Conservation (phyloP, 345 rosid species). For the Syzygium aqueum region DNA sequence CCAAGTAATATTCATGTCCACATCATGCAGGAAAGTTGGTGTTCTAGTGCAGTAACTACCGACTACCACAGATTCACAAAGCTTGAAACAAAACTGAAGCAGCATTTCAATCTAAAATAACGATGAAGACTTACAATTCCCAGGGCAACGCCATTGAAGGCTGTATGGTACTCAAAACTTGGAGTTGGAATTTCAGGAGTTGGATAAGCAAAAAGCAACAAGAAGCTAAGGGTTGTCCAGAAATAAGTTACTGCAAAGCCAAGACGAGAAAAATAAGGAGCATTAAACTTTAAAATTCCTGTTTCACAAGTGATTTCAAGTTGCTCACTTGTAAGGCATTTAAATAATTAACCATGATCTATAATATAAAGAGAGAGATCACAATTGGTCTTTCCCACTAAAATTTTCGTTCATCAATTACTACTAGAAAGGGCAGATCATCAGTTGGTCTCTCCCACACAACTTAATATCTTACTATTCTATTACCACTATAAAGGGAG, state of each 20-base stretch:
- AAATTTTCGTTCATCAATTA: neutral
- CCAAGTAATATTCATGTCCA: neutral
- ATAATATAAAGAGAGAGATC: neutral
- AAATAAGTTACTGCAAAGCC: constrained; percentile 66
- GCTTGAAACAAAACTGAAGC: neutral
- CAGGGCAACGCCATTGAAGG: constrained; percentile 81
- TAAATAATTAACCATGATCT: neutral
- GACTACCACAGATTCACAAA: neutral
- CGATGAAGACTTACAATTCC: constrained; percentile 67
- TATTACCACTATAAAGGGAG: neutral
- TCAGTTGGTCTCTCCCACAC: neutral
- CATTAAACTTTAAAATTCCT: neutral
- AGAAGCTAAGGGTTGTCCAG: constrained; percentile 80
- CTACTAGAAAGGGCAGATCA: neutral
- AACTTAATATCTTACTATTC: neutral
- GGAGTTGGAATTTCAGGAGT: constrained; percentile 92
- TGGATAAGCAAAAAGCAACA: constrained; percentile 94
- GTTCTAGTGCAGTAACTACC: neutral
- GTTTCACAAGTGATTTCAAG: neutral
- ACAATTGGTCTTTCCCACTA: neutral
- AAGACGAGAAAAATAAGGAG: neutral
- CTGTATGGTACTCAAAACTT: constrained; percentile 90
- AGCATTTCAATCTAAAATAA: neutral
- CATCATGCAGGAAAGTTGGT: neutral
- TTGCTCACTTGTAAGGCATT: neutral